Base-by-base conservation (phyloP, 2,329 filamentous ascomycete species). In the Diplodia sapinea region DNA sequence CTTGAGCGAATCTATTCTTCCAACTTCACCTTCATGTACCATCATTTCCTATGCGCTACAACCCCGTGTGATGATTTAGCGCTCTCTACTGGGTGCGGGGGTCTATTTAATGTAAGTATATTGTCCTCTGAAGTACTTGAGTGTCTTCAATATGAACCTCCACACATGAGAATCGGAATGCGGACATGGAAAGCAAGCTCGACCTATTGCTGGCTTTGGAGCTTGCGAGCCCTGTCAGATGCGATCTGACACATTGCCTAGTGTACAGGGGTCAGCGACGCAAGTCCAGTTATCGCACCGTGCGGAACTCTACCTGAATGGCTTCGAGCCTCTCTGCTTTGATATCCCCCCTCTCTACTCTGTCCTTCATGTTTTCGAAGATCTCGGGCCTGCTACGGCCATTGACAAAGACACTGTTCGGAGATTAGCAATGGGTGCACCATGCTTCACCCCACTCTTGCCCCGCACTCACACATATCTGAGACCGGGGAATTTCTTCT, bases 231-330 rank as follows among this genome's bases (percentile, higher is more conserved):
- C 59, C 94, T 86, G 74, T 97, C 92, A 63, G 87, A 86, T 36
- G 94, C 94, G 75, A 97, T 97, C 73, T 93, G 91, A 74, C 92
- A 93, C 92, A 97, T 97, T 50, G 94, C 93, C 90, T 93, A 67
- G 47, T n/a, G n/a, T 1, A 55, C 23, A n/a, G 49, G 70, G 40
- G 70, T 77, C 65, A 74, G 65, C 47, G 50, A 38, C 54, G 50
- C 38, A 68, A 47, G 5, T 12, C 26, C 31, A 36, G 33, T 4
- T n/a, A 51, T 65, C 65, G 59, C 36, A 43, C n/a, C 20, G 26
- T 33, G 40, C 6, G 40, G 12, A n/a, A 4, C 17, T 33, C 11
- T 80, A 93, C 92, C 84, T 90, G 85, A 61, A 97, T 89, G 6
- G 87, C 92, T 72, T 91, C 91, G 67, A 82, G 77, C 69, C 93